Conservation (phyloP, 1,284 basidiomycete species). For the Clitocybe nebularis region DNA sequence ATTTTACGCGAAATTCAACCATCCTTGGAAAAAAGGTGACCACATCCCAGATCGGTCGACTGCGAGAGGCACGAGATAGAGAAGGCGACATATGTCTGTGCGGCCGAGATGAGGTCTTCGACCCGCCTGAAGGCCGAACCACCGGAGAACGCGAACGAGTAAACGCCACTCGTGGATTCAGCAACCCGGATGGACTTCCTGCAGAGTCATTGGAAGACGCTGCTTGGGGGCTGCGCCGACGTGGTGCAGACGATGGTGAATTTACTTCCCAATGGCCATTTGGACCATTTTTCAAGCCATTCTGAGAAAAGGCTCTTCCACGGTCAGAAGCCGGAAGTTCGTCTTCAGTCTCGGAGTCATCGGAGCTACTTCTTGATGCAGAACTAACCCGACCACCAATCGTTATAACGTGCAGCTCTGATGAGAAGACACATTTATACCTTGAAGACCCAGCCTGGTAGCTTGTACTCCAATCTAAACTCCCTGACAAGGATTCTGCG, state of each 20-base stretch:
- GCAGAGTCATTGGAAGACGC: constrained; percentile 33
- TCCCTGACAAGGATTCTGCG: constrained; percentile 17
- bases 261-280: constrained; percentile 12
- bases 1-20: constrained; percentile 35
- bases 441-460: constrained; percentile 79
- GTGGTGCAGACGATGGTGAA: constrained; percentile 21
- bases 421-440: constrained; percentile 29
- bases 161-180: constrained; percentile 32
- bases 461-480: constrained; percentile 75
- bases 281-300: constrained; percentile 3
- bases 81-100: constrained; percentile 29
- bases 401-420: constrained; percentile 6
- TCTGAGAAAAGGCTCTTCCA: constrained; percentile 33
- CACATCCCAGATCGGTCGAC: constrained; percentile 30
- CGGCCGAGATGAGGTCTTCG: constrained; percentile 24
- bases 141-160: constrained; percentile 59
- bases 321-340: constrained; percentile 33
- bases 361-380: constrained; percentile 42
- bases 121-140: constrained; percentile 24
- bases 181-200: constrained; percentile 16
- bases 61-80: constrained; percentile 24
- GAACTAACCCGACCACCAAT: constrained; percentile 41
- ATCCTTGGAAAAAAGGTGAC: constrained; percentile 37
- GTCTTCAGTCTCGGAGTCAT: constrained; percentile 47
- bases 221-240: constrained; percentile 28